These are phyloP conservation scores for Daedaleopsis nitida DNA, from an alignment of 768 basidiomycete genomes.

Conservation along the genomic window DNA sequence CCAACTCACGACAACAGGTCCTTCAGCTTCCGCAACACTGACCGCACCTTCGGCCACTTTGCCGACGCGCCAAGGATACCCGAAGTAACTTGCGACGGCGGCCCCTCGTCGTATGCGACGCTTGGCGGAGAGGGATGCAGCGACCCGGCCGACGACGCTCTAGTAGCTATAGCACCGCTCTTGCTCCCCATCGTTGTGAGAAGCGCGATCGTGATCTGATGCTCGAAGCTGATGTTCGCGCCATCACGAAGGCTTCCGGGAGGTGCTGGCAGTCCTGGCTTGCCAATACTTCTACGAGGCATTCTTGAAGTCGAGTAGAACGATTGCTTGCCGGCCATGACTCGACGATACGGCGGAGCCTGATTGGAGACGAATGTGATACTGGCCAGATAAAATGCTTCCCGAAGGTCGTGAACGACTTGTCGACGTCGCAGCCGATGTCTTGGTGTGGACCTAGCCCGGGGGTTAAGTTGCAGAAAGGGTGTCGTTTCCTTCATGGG, in stretches of 20 bases:
- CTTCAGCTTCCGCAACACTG: conserved; percentile 8
- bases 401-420: conserved; percentile 14
- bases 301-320: background rate
- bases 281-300: too few relatives aligned
- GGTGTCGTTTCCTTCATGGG: background rate
- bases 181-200: conserved; percentile 13
- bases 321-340: background rate
- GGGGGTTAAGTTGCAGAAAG: background rate
- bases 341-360: background rate
- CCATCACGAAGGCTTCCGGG: background rate
- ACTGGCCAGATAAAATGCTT: conserved; percentile 8
- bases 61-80: background rate
- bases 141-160: too few relatives aligned
- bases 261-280: background rate
- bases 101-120: background rate
- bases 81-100: background rate
- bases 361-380: background rate
- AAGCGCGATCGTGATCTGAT: conserved; percentile 21
- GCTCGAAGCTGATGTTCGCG: conserved; percentile 13
- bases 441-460: background rate
- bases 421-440: conserved; percentile 13
- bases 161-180: background rate
- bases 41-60: conserved; percentile 1
- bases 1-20: conserved; percentile 1
- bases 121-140: background rate